Evolutionary conservation across 2,329 filamentous ascomycete species (phyloP).

Genomic region (Monilinia vaccinii-corymbosi): DNA sequence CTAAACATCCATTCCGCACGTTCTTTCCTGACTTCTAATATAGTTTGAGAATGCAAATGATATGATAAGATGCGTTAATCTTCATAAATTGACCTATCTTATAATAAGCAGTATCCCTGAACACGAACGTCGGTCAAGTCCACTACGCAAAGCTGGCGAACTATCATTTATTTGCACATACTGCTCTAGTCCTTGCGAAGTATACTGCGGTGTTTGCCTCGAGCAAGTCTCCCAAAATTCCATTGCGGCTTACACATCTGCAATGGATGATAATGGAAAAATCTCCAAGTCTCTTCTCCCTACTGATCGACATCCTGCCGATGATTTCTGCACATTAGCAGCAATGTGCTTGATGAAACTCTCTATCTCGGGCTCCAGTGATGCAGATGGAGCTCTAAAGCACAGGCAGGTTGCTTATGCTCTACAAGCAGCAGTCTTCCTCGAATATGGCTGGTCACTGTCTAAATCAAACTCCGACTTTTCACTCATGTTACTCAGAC

Average conservation of each 20-base stretch:
- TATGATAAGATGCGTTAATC: constrained; percentile 23
- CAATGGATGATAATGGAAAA: constrained; percentile 20
- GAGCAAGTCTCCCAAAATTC: constrained; percentile 15
- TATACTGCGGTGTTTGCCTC: constrained; percentile 20
- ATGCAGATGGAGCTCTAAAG: constrained; percentile 11
- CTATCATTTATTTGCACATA: constrained; percentile 13
- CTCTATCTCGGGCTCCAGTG: constrained; percentile 7
- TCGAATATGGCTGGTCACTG: constrained; percentile 27
- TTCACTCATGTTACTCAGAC: constrained; percentile 30
- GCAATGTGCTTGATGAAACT: constrained; percentile 29
- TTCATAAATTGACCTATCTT: constrained; percentile 25
- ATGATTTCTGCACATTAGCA: constrained; percentile 28
- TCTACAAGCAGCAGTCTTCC: constrained; percentile 26
- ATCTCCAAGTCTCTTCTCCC: constrained; percentile 23
- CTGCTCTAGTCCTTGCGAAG: constrained; percentile 17
- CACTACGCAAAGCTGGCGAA: constrained; percentile 3
- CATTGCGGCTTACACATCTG: constrained; percentile 19
- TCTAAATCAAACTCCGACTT: constrained; percentile 34
- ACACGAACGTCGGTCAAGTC: constrained; percentile 13
- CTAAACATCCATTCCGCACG: neutral
- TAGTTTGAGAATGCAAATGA: constrained; percentile 6
- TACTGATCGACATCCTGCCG: constrained; percentile 30
- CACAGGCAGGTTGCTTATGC: constrained; percentile 16
- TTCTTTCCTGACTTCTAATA: neutral
- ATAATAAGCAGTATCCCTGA: constrained; percentile 23